Evolutionary conservation across 2,329 filamentous ascomycete species (phyloP).

Genomic region (Alternaria consortialis): DNA sequence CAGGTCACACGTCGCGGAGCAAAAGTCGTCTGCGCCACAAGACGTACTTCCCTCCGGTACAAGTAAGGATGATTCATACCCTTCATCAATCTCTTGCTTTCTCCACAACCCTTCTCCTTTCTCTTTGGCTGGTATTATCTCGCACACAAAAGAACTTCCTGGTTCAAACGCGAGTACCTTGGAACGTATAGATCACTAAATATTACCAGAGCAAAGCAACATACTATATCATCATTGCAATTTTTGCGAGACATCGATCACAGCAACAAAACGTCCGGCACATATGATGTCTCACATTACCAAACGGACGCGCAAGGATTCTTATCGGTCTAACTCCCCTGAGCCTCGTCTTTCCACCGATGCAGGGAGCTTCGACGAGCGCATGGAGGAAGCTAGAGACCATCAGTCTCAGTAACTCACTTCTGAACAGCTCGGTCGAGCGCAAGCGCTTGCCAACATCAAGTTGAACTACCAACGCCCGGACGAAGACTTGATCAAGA

Average conservation of each 20-base stretch:
- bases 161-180: not conserved
- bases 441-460: conserved; percentile 9
- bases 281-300: not conserved
- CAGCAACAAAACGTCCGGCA: not conserved
- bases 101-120: not conserved
- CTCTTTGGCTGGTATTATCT: not conserved
- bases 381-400: not conserved
- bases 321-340: not conserved
- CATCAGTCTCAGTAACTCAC: not conserved
- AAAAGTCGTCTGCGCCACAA: not conserved
- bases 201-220: not conserved
- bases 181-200: not conserved
- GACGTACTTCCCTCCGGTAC: not conserved
- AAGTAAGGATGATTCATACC: not conserved
- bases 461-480: conserved; percentile 10
- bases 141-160: not conserved
- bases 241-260: not conserved
- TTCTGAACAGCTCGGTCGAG: not conserved
- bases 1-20: not conserved
- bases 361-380: not conserved
- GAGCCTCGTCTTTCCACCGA: not conserved
- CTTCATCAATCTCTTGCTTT: not conserved
- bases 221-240: not conserved
- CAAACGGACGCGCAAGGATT: not conserved
- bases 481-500: not conserved